Evolutionary conservation across 768 basidiomycete genomes (phyloP).

Genomic region (Lyophyllum decastes): DNA sequence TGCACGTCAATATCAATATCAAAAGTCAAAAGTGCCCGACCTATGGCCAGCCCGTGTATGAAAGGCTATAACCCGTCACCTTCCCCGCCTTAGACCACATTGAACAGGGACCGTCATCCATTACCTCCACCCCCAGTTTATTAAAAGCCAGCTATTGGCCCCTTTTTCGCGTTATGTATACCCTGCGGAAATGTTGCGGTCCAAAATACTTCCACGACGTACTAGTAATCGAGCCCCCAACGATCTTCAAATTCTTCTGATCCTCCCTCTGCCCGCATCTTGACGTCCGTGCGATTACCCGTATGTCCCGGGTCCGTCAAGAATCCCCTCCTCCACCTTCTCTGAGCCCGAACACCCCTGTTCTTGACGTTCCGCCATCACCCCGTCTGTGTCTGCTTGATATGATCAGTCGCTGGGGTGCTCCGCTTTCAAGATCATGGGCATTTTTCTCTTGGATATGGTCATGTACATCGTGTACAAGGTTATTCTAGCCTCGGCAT

Average conservation of each 20-base stretch:
- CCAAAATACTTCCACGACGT: too few species aligned
- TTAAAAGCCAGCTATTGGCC: too few species aligned
- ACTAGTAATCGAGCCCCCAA: not conserved
- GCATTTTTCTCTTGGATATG: not conserved
- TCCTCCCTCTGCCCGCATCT: not conserved
- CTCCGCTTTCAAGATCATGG: not conserved
- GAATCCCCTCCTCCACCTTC: not conserved
- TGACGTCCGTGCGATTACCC: slow-evolving; percentile 1
- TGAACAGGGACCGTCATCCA: not conserved
- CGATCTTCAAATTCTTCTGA: not conserved
- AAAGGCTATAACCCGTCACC: not conserved
- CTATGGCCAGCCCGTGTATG: not conserved
- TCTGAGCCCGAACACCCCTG: not conserved
- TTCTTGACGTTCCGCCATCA: slow-evolving; percentile 5
- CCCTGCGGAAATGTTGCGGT: too few species aligned
- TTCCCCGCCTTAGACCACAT: not conserved
- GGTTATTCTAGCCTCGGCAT: not conserved
- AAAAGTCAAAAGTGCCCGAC: not conserved
- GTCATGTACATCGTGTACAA: not conserved
- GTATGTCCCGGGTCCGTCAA: not conserved
- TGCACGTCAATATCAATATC: not conserved
- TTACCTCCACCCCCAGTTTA: too few species aligned
- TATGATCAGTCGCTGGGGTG: slow-evolving; percentile 4
- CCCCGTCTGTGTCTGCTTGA: slow-evolving; percentile 1
- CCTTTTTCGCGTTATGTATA: too few species aligned